Evolutionary conservation across 2,329 filamentous ascomycete genomes (phyloP), one percentile per base, ranked within the genome.

Genomic region (Colletotrichum incanum): DNA sequence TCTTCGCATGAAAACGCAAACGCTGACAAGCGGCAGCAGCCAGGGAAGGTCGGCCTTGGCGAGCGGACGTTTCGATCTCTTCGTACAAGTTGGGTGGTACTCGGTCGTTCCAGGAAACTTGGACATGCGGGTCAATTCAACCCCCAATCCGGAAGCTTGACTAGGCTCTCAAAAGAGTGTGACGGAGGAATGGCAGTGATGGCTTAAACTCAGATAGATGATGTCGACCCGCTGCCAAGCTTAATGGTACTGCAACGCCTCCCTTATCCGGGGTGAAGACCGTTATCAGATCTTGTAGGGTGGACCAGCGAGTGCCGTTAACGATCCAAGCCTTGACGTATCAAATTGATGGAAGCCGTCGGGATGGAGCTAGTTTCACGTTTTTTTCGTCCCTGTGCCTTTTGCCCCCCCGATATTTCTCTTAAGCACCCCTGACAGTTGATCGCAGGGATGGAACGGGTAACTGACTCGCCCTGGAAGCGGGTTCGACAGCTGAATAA

Each of bases 221-320:
- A 69, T 16, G 54, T 18, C 26, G 70, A 70, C 70, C 65, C 69
- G 65, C 69, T 65, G 65, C 65, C 65, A 72, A 72, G 65, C 50
- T 54, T 39, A 56, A 47, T 55, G 65, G 39, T 34, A 39, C 28
- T 49, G 9, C 59, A 64, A 31, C 23, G 47, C 59, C 37, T 72
- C 66, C 69, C 56, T 26, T 16, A 55, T 69, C 47, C 59, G 59
- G 65, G 65, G 59, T 41, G 59, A 64, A 34, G 45, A 26, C 65
- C 69, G 65, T 72, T 69, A 69, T 72, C 69, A 72, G 69, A 72
- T 72, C 65, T 55, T 20, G 56, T 23, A 41, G 50, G 41, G 69
- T 55, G 54, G 60, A 43, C 59, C 37, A 37, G 41, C 59, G 67
- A 64, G 37, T 59, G 54, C 65, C 52, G 69, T 59, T 39, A 26